Evolutionary conservation across 306 rosid genomes (phyloP).

Genomic region (Prinsepia uniflora): DNA sequence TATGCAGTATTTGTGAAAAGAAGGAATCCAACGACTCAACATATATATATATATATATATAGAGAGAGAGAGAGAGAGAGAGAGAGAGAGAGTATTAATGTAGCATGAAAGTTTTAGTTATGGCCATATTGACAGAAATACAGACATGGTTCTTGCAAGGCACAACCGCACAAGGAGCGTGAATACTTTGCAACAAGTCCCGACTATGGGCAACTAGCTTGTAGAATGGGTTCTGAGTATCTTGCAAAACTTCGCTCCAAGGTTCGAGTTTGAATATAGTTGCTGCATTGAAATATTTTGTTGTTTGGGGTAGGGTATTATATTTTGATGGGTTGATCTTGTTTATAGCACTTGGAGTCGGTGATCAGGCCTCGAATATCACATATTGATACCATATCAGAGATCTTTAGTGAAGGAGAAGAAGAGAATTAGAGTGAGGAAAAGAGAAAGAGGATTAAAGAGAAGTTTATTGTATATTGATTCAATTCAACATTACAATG

Average conservation of each 20-base stretch:
- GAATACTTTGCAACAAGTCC: constrained; percentile 92
- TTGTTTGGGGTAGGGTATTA: constrained; percentile 1
- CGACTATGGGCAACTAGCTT: constrained; percentile 83
- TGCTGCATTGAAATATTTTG: neutral
- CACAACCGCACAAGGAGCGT: constrained; percentile 80
- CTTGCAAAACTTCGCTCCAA: constrained; percentile 94
- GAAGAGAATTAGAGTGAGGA: too few relatives aligned
- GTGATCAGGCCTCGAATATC: constrained; percentile 74
- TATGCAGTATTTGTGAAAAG: too few relatives aligned
- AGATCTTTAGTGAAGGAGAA: too few relatives aligned
- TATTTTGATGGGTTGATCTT: constrained; percentile 32
- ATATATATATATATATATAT: too few relatives aligned
- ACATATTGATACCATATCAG: too few relatives aligned
- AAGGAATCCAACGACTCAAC: too few relatives aligned
- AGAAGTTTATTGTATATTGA: too few relatives aligned
- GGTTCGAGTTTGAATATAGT: constrained; percentile 37
- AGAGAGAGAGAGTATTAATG: too few relatives aligned
- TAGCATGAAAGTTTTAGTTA: too few relatives aligned
- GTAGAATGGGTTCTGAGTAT: constrained; percentile 94
- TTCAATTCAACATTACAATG: too few relatives aligned
- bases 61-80: too few relatives aligned
- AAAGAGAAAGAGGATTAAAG: too few relatives aligned
- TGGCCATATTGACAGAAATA: constrained; percentile 84
- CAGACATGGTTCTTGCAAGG: constrained; percentile 86
- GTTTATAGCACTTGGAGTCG: constrained; percentile 69